Evolutionary conservation across 78 protist species (phyloP), one percentile per base, ranked within the genome.

Genomic region (Dictyostelium intermedium): DNA sequence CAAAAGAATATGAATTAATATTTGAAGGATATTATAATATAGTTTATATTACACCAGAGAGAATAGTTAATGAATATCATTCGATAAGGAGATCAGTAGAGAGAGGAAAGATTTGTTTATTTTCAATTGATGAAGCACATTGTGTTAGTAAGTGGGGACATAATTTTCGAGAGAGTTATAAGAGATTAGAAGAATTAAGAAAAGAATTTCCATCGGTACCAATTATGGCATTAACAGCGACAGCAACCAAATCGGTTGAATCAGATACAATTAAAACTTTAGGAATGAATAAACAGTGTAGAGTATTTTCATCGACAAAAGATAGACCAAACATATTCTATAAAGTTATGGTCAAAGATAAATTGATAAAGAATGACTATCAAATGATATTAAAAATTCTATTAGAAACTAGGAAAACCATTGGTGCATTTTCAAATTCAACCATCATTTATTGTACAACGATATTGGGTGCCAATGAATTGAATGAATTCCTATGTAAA

Each of bases 61-160:
- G 93, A 27, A 30, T 96, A 7, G 25, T 74, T 39, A 63, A 5
- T 41, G 82, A 72, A 30, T 14, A 70, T 30, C 47, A 45, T n/a
- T 3, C 25, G 6, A 39, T 86, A 25, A 41, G 10, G 18, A 61
- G 43, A 91, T 43, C 61, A 32, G 79, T 35, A n/a, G 76, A 61
- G 14, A 50, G 66, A 2, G 37, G 56, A 61, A 34, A 20, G n/a
- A 3, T 63, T n/a, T 66, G 87, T 37, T 61, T 86, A 70, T 50
- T 77, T 35, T 97, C 97, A 37, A 81, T 98, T 43, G 99, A 98
- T 82, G 99, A 98, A 70, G 97, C 97, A 45, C 99, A 98, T 86
- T 98, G 99, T 91, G 37, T 98, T 5, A 50, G 93, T 8, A 92
- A 96, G 53, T 98, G 99, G 99, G 96, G 98, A 7, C 99, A 98